Percentiles rank a stretch among this genome's conserved stretches.
phyloP scores from a whole-genome alignment of 2,329 filamentous ascomycete species.

The Akanthomyces uredinophilus region DNA sequence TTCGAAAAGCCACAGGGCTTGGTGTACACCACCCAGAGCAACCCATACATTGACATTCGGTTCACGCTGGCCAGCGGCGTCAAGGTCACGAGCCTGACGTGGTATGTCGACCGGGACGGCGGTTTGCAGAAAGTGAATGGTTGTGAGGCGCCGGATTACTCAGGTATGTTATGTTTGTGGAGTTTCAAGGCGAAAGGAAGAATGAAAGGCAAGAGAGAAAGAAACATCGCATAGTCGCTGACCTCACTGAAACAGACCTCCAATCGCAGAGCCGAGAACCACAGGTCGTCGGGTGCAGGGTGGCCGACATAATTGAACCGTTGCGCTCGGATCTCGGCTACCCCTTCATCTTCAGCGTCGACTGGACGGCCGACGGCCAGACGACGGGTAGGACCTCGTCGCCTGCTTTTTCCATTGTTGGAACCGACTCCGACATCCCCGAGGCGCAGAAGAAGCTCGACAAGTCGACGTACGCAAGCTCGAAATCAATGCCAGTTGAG shows the following conservation, averaged over 20 bases:
- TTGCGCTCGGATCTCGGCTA: background rate
- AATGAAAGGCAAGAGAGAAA: no score
- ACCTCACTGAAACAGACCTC: background rate
- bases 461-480: no score
- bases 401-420: constrained; percentile 1
- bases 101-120: background rate
- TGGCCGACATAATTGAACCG: no score
- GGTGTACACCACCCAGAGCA: background rate
- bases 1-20: no score
- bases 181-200: no score
- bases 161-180: no score
- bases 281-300: no score
- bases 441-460: background rate
- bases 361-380: background rate
- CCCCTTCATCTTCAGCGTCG: background rate
- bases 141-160: no score
- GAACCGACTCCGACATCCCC: background rate
- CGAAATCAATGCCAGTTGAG: background rate
- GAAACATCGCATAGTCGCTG: no score
- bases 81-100: background rate
- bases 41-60: background rate
- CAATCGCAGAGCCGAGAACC: background rate
- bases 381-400: background rate
- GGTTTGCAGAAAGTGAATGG: no score
- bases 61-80: background rate